These are phyloP conservation scores for Myriosclerotinia curreyana DNA, from an alignment of 2,329 filamentous ascomycete species.

Conservation along the genomic window DNA sequence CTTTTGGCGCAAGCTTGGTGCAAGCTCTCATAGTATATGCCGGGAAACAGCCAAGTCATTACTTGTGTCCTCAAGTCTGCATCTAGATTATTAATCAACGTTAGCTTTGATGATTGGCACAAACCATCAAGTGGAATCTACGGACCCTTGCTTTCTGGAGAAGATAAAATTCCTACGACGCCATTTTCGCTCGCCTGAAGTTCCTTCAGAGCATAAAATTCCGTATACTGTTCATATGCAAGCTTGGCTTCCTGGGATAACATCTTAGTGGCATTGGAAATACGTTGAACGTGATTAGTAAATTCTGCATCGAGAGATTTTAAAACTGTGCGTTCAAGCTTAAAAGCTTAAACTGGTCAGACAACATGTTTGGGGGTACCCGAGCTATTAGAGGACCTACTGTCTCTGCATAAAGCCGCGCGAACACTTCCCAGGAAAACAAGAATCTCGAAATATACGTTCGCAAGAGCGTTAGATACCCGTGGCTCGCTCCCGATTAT, in stretches of 20 bases:
- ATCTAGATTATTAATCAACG: conserved; percentile 7
- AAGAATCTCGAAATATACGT: conserved; percentile 19
- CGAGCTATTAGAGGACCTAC: conserved; percentile 8
- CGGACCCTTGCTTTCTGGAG: conserved; percentile 4
- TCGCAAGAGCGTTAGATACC: conserved; percentile 13
- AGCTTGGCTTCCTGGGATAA: conserved; percentile 16
- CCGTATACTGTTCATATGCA: neutral
- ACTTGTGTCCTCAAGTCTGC: conserved; percentile 8
- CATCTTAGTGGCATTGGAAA: neutral
- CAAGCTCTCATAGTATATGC: conserved; percentile 16
- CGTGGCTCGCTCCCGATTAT: conserved; percentile 8
- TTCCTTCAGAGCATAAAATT: conserved; percentile 9
- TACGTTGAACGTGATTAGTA: conserved; percentile 12
- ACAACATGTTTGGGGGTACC: neutral
- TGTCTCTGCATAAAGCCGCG: conserved; percentile 4
- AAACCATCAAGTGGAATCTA: neutral
- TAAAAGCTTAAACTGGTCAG: conserved; percentile 11
- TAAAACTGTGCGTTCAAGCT: conserved; percentile 15
- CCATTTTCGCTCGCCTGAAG: neutral
- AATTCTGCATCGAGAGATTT: conserved; percentile 15
- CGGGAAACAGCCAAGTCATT: conserved; percentile 20
- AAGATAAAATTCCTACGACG: neutral
- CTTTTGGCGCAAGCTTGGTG: conserved; percentile 17
- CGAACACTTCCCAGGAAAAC: conserved; percentile 6
- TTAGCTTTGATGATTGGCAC: conserved; percentile 4